A percentile compares a stretch with the other conserved stretches of the same genome.
Conservation (phyloP, 139 green algal species). For the Desmodesmus armatus region DNA sequence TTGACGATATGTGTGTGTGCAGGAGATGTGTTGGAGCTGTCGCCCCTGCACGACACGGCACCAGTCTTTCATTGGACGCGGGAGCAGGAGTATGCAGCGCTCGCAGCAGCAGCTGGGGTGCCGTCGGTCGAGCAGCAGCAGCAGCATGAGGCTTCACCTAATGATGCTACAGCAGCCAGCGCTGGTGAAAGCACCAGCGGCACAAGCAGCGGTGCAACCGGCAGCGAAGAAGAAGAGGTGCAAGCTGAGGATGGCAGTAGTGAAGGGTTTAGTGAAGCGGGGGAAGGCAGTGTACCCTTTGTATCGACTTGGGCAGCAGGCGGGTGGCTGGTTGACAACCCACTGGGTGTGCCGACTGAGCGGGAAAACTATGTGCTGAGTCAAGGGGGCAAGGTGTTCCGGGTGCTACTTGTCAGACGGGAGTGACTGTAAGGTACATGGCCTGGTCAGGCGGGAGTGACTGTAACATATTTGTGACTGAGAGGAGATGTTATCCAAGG, state of each 20-base stretch:
- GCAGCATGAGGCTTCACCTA: neutral
- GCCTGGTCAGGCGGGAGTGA: too few species aligned
- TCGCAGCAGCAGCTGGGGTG: neutral
- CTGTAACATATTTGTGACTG: too few species aligned
- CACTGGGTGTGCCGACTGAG: constrained; percentile 80
- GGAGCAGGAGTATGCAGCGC: neutral
- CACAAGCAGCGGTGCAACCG: neutral
- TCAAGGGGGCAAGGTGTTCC: constrained; percentile 53
- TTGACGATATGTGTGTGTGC: too few species aligned
- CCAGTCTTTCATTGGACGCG: constrained; percentile 19
- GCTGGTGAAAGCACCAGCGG: neutral
- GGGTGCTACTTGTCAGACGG: constrained; percentile 62
- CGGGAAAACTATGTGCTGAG: constrained; percentile 65
- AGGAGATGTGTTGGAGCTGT: constrained; percentile 56
- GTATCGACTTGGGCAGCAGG: constrained; percentile 48
- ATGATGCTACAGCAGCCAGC: neutral
- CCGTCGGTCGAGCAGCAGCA: constrained; percentile 27
- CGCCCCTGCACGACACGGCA: constrained; percentile 41
- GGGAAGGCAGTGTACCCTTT: neutral
- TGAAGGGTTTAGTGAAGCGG: neutral
- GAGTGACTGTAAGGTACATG: too few species aligned
- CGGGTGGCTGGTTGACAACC: constrained; percentile 80
- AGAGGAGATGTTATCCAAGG: too few species aligned
- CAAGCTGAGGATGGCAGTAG: neutral
- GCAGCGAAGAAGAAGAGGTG: neutral